Base-by-base conservation (phyloP, 2,329 filamentous ascomycete species). In the Boeremia lycopersici region DNA sequence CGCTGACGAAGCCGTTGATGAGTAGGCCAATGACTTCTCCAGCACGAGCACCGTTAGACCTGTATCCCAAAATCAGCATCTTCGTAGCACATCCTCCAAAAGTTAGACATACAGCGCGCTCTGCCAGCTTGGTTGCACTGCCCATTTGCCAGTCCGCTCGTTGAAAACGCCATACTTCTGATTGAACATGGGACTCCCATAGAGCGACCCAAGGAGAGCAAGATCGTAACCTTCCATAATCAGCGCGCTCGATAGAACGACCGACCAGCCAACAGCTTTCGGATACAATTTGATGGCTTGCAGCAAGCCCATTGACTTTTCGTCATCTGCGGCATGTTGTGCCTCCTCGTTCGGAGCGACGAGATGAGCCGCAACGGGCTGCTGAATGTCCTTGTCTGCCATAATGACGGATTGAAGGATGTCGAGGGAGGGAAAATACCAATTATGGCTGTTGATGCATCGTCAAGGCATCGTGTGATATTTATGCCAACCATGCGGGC, bases 221-320 rank as follows among this genome's bases (percentile, higher is more conserved):
- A 93, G 81, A 71, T 96, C 90, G 75, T 92, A 95, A 6, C 90
- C 91, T 74, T 96, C 91, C 91, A 96, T 96, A 64, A 85, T 86
- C 70, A 96, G 91, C 71, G 89, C 91, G 1, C 89, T 93, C 6
- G 89, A 93, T 70, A 96, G 91, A 49, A 96, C 79, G 38, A 96
- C 70, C 65, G 88, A 91, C 90, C 90, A 96, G 10, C 79, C 82
- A 48, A 95, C 87, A 30, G 91, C 91, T 78, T 95, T 93, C 47
- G 90, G 91, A 69, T 96, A 96, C 17, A 93, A 80, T 67, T 80
- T 85, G 73, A 96, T 82, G 54, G 90, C 91, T 77, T 96, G 85
- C 65, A 83, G 64, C 56, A 96, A 77, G n/a, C 74, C 74, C 78
- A 81, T 80, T 34, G 66, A 72, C 52, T 78, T 77, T 56, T 81